Base-by-base conservation (phyloP, 108 stramenopile genomes). In the Bacterosira constricta region DNA sequence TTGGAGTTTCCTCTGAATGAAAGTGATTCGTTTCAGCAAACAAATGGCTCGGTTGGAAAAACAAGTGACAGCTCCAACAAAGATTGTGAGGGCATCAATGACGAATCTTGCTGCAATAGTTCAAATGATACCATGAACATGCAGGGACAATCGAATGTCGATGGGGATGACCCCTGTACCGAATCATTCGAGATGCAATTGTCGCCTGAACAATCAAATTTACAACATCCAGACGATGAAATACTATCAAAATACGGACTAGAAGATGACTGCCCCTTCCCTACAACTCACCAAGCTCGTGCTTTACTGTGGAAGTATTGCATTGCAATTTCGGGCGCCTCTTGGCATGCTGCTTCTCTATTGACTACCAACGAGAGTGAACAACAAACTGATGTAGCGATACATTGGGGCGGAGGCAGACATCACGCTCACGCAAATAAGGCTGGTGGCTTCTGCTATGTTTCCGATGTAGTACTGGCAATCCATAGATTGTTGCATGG, bases 371-470 rank as follows among this genome's bases (percentile, higher is more conserved):
- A 44, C 42, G 42, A n/a, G n/a, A n/a, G n/a, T n/a, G n/a, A n/a
- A n/a, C n/a, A n/a, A n/a, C n/a, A n/a, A n/a, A n/a, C 85, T 10
- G 88, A 94, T 60, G 79, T 91, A 17, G 87, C 81, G 18, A 89
- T 94, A 62, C 88, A 91, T 73, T 95, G 93, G 93, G 80, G 87
- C 11, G 93, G 93, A 20, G 93, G 93, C 20, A 46, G 92, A 31
- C 88, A 91, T 61, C 93, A 95, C 58, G 90, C 93, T n/a, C 89
- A 91, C 46, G 79, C 77, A 20, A 55, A 70, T 38, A 80, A 79
- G 38, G 91, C 93, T 10, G 82, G 80, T 9, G 91, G 90, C 4
- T 92, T 92, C 69, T 95, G 93, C 73, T 95, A 88, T 67, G 90
- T 95, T 6, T 92, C 92, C 71, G 93, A 95, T 70, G 77, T 87